Evolutionary conservation across 176 grass and related monocot genomes (phyloP).

Genomic region (Leersia perrieri): DNA sequence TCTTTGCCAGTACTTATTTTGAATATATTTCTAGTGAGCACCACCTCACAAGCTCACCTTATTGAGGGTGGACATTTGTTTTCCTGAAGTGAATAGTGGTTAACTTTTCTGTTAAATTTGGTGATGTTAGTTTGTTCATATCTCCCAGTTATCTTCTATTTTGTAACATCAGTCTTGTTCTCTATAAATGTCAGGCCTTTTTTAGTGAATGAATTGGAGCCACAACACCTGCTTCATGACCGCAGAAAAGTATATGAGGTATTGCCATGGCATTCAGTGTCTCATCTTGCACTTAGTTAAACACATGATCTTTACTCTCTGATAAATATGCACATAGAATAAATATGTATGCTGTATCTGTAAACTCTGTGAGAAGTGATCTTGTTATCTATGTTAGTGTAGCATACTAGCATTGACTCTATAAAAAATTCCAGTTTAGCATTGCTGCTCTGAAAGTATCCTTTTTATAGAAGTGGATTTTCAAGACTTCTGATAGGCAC

Average conservation of each 20-base stretch:
- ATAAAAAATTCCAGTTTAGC: conserved; percentile 12
- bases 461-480: conserved; percentile 10
- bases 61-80: background rate
- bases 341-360: conserved; percentile 22
- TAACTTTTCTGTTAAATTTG: conserved; percentile 27
- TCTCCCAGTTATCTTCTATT: conserved; percentile 27
- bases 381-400: conserved; percentile 18
- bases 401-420: background rate
- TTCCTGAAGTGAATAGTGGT: background rate
- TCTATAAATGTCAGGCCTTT: conserved; percentile 61
- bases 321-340: background rate
- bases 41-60: background rate
- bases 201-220: conserved; percentile 94
- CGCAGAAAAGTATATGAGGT: conserved; percentile 99
- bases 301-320: conserved; percentile 10
- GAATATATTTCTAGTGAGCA: background rate
- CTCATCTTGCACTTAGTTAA: conserved; percentile 14
- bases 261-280: conserved; percentile 25
- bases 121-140: conserved; percentile 19
- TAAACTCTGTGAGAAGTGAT: background rate
- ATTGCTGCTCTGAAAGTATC: background rate
- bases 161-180: conserved; percentile 19
- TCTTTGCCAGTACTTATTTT: background rate
- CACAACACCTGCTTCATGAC: conserved; percentile 90
- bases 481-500: background rate